Base-by-base conservation (phyloP, 768 basidiomycete species). In the Auricularia heimuer region DNA sequence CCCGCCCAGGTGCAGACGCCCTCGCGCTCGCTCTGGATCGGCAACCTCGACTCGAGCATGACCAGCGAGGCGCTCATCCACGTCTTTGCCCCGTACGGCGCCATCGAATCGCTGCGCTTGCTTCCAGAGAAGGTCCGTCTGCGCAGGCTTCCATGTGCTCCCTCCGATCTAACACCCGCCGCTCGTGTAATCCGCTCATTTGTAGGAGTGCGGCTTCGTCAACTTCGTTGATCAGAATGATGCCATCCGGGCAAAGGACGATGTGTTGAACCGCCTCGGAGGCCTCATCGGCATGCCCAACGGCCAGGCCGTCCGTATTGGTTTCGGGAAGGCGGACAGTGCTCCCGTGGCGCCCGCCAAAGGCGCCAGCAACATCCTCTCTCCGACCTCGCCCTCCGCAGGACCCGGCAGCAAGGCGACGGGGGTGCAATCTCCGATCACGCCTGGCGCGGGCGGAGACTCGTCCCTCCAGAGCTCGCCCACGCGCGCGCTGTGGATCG, bases 241-340 rank as follows among this genome's bases (percentile, higher is more conserved):
- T 75, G 96, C 96, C n/a, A 88, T 98, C 68, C 87, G 93, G 65
- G 97, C 97, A 12, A 96, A 97, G 73, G 97, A 99, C 34, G 97
- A 99, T 75, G 95, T 99, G 47, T 81, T 97, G 63, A 98, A 96
- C 75, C 87, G 96, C 29, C 83, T 98, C 33, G 94, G 94, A 60
- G 95, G 96, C 6, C 90, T 92, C 69, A 94, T 97, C 66, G 90
- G 91, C 63, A 90, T 95, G 85, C 89, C 92, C 3, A 96, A 95
- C 68, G 94, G 94, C 14, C 93, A 94, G 74, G 93, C 92, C 1
- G 96, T 99, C 63, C 88, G 97, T 58, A 95, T 99, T 71, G 97
- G 97, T 2, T 99, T 97, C 73, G 97, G 96, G 33, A 99, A 98
- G 74, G 94, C 94, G 1, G 95, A 98, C 71, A 95, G 94, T 69